Base-by-base conservation (phyloP, 768 basidiomycete species). In the Erythrobasidium yunnanense region DNA sequence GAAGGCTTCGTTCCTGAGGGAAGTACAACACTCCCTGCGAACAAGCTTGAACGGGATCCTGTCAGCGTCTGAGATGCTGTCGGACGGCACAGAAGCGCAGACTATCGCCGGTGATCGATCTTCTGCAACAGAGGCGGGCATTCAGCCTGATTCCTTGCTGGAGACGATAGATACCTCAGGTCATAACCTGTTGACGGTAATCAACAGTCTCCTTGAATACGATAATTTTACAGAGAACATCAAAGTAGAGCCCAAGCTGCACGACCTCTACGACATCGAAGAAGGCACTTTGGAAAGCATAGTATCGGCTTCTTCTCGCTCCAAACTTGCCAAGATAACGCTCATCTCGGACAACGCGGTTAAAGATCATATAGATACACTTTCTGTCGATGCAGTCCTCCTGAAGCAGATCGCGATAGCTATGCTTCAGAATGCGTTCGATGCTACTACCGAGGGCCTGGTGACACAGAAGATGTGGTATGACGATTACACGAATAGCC, bases 61-160 rank as follows among this genome's bases (percentile, higher is more conserved):
- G 6, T 60, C 57, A 46, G 57, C 57, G 30, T 38, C 57, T 5
- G 57, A 60, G n/a, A 60, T 60, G 57, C 57, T 60, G 3, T 32
- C 47, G 22, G 23, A 20, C 22, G 42, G 47, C 6, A 60, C 20
- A 27, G 42, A n/a, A 3, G 17, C 27, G 5, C 15, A 6, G 4
- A 3, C 45, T 49, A 45, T 5, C n/a, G 3, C 23, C 7, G 23
- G 38, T 32, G n/a, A n/a, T n/a, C n/a, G n/a, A n/a, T n/a, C n/a
- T n/a, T n/a, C n/a, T n/a, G n/a, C n/a, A n/a, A n/a, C n/a, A 38
- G 18, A 3, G 8, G 22, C 57, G 23, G 27, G n/a, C 18, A 27
- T 15, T 45, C 22, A n/a, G 4, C 42, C 33, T 22, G 18, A 38
- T 23, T 34, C 42, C 45, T 45, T 60, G 11, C 25, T 60, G 17